Percentiles rank a stretch among this genome's conserved stretches.
Conservation (phyloP, 768 basidiomycete species). For the Tylopilus intermedius region DNA sequence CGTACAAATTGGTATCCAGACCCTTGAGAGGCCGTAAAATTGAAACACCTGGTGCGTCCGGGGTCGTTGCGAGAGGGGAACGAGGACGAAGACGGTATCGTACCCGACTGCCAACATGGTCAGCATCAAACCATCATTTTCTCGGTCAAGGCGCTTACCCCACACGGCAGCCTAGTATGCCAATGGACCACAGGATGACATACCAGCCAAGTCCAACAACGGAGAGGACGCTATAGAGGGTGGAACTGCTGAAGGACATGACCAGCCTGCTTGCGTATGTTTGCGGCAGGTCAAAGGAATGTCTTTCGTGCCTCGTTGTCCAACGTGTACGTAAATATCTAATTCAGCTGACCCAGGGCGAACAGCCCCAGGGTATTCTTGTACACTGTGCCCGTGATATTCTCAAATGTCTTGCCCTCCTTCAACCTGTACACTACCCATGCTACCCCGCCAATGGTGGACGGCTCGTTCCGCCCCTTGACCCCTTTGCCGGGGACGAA, state of each 20-base stretch:
- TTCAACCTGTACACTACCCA: conserved; percentile 58
- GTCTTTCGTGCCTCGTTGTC: too few species aligned
- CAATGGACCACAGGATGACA: conserved; percentile 54
- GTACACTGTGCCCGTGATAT: conserved; percentile 54
- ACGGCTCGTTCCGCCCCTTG: conserved; percentile 77
- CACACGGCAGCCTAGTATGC: conserved; percentile 59
- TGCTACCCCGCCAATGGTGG: conserved; percentile 60
- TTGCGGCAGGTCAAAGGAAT: neutral
- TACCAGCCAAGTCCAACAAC: conserved; percentile 58
- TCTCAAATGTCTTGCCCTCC: conserved; percentile 45
- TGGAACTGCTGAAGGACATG: conserved; percentile 15
- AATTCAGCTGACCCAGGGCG: conserved; percentile 36
- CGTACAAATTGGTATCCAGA: conserved; percentile 90
- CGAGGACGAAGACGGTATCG: conserved; percentile 67
- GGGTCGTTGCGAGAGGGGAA: conserved; percentile 52
- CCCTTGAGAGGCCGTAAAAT: conserved; percentile 94
- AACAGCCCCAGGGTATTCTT: conserved; percentile 62
- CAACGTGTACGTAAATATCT: conserved; percentile 20
- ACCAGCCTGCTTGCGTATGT: neutral
- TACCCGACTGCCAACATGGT: conserved; percentile 49
- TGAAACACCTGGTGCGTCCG: conserved; percentile 77
- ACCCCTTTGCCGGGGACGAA: conserved; percentile 57
- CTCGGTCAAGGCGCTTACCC: conserved; percentile 49
- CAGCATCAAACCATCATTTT: neutral
- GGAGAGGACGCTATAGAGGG: conserved; percentile 23